Evolutionary conservation across 257 asterid species (phyloP).

Genomic region (Penstemon newberryi): DNA sequence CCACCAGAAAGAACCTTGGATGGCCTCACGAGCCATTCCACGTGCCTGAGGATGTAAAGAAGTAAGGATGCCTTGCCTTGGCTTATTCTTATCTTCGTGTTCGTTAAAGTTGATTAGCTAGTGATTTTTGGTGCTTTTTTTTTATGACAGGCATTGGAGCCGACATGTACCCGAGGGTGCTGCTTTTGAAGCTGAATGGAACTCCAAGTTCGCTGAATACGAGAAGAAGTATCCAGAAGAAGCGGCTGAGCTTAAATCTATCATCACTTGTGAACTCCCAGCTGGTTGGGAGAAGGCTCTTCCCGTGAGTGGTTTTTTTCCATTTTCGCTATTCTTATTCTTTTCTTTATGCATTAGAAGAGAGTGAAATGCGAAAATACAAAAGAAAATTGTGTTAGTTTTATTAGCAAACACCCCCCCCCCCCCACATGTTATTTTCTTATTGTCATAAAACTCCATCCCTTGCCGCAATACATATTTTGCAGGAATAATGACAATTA

Average conservation of each 20-base stretch:
- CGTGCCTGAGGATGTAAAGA: slow-evolving; percentile 88
- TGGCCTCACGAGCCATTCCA: slow-evolving; percentile 73
- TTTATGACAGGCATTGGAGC: slow-evolving; percentile 66
- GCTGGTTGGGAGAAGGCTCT: slow-evolving; percentile 82
- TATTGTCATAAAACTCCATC: no score
- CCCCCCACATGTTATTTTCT: no score
- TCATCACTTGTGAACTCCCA: slow-evolving; percentile 56
- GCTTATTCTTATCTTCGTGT: not conserved
- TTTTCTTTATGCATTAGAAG: not conserved
- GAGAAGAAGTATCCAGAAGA: slow-evolving; percentile 72
- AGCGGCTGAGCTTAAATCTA: slow-evolving; percentile 63
- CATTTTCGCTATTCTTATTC: slow-evolving; percentile 1
- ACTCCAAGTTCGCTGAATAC: slow-evolving; percentile 64
- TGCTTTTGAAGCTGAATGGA: slow-evolving; percentile 77
- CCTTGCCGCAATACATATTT: no score
- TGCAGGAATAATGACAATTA: no score
- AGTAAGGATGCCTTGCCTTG: slow-evolving; percentile 37
- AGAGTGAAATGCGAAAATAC: no score
- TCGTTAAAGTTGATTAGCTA: slow-evolving; percentile 8
- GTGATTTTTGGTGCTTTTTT: slow-evolving; percentile 20
- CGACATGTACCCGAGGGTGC: slow-evolving; percentile 68
- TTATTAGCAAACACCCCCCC: no score
- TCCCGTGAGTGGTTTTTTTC: slow-evolving; percentile 50
- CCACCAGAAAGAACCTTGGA: slow-evolving; percentile 78
- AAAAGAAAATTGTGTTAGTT: no score